These are phyloP conservation scores for Phytophthora hybrid DNA, from an alignment of 352 stramenopile genomes.

Conservation along the genomic window DNA sequence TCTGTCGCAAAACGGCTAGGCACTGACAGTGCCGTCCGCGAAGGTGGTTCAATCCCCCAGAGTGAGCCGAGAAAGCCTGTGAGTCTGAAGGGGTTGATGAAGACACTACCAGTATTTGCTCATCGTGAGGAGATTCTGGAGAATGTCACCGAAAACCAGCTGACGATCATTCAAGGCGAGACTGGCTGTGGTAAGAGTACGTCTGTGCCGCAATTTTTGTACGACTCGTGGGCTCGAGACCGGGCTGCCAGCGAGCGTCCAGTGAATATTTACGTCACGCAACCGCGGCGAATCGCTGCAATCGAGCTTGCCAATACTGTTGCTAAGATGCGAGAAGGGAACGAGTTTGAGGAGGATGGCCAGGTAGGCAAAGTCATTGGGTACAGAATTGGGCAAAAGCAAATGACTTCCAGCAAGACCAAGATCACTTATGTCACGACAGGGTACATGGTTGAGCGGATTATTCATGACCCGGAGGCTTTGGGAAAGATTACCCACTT, in stretches of 20 bases:
- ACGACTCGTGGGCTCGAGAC: constrained; percentile 69
- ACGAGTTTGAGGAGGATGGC: constrained; percentile 72
- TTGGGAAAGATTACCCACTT: constrained; percentile 94
- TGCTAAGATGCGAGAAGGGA: constrained; percentile 90
- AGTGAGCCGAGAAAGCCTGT: constrained; percentile 29
- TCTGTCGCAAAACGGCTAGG: constrained; percentile 51
- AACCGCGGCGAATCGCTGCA: constrained; percentile 94
- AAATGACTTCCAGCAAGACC: constrained; percentile 90
- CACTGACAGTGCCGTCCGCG: constrained; percentile 33
- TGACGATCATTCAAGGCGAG: constrained; percentile 94
- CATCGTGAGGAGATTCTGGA: constrained; percentile 89
- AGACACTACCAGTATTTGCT: constrained; percentile 88
- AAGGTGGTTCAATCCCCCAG: constrained; percentile 22
- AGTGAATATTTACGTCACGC: constrained; percentile 96
- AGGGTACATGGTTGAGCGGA: constrained; percentile 95
- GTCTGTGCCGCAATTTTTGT: constrained; percentile 94
- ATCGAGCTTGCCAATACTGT: constrained; percentile 92
- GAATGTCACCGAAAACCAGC: constrained; percentile 81
- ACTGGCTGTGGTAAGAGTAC: constrained; percentile 98
- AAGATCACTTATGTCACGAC: constrained; percentile 97
- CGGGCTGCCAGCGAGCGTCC: constrained; percentile 45
- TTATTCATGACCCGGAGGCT: constrained; percentile 93
- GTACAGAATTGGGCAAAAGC: constrained; percentile 91
- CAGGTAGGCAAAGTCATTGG: constrained; percentile 75
- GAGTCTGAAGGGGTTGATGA: constrained; percentile 61